These are phyloP conservation scores for Stellera chamaejasme DNA, from an alignment of 345 rosid genomes.

Conservation along the genomic window DNA sequence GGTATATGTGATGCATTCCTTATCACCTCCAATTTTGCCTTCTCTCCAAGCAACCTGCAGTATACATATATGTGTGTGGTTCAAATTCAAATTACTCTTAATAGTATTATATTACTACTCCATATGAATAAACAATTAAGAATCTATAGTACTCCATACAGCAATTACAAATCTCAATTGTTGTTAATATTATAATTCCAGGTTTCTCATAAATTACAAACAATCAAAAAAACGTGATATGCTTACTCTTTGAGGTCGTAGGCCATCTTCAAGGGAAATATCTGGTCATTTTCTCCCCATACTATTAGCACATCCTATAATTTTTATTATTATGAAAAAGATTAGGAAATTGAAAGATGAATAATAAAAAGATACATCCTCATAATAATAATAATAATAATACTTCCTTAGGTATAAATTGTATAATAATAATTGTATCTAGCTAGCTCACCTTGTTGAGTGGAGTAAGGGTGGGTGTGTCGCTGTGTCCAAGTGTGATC, in stretches of 20 bases:
- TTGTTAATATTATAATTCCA: background rate
- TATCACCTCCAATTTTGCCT: conserved; percentile 52
- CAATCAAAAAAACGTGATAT: background rate
- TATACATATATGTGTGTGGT: background rate
- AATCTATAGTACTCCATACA: too few species aligned
- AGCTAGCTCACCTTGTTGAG: conserved; percentile 47
- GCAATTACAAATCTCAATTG: background rate
- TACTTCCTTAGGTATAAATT: too few species aligned
- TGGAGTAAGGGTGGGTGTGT: conserved; percentile 33
- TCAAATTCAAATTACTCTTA: background rate
- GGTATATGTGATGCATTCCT: conserved; percentile 68
- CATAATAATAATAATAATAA: too few species aligned
- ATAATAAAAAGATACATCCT: too few species aligned
- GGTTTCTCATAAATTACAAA: background rate
- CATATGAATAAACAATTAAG: too few species aligned
- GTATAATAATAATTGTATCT: too few species aligned
- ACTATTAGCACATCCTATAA: conserved; percentile 57
- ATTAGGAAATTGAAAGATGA: background rate
- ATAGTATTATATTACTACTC: too few species aligned
- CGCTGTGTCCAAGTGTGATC: conserved; percentile 32
- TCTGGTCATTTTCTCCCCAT: conserved; percentile 82
- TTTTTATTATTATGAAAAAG: background rate
- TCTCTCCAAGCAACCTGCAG: conserved; percentile 71
- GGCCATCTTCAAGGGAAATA: conserved; percentile 82
- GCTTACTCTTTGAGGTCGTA: conserved; percentile 58